Evolutionary conservation across 345 rosid genomes (phyloP), one percentile per base, ranked within the genome.

Genomic region (Citrus maxima): DNA sequence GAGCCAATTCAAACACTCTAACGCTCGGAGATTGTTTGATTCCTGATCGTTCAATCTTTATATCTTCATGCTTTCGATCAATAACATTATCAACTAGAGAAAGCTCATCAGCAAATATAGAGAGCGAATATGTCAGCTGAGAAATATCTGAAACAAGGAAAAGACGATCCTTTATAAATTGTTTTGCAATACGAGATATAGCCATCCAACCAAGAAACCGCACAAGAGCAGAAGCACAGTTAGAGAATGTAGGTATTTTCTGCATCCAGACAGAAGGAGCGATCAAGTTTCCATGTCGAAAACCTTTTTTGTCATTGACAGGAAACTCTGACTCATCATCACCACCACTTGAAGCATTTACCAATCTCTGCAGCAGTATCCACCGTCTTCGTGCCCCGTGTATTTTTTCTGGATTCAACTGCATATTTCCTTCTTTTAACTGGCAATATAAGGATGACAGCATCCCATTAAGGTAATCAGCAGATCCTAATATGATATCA

Each of bases 151-250:
- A 83, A 80, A 89, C 87, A 66, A 93, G 93, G 83, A 84, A 90
- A 77, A 87, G 78, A 13, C 80, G 87, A 72, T 90, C 91, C 80
- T 79, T 85, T 37, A 80, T 71, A 84, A 85, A 91, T 79, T 83
- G 88, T 81, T 87, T 85, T 54, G 95, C 92, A 76, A 80, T 82
- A 61, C 91, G 89, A 78, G 95, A 91, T 82, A 93, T 78, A 55
- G 93, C 97, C 97, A 93, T 93, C 97, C 97, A 93, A 70, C 97
- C 97, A 80, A 93, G 88, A 85, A 90, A 93, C 34, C 93, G 90
- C 38, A 90, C 95, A 78, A 89, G 88, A 58, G 94, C 89, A 21
- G 86, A 90, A 79, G 86, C 78, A 89, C 84, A 89, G 58, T 40
- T 70, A 79, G 95, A 89, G 89, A 93, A 91, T 73, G 80, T 64